These are phyloP conservation scores for Deuterostichococcus epilithicus DNA, from an alignment of 139 green algal species.

Conservation along the genomic window DNA sequence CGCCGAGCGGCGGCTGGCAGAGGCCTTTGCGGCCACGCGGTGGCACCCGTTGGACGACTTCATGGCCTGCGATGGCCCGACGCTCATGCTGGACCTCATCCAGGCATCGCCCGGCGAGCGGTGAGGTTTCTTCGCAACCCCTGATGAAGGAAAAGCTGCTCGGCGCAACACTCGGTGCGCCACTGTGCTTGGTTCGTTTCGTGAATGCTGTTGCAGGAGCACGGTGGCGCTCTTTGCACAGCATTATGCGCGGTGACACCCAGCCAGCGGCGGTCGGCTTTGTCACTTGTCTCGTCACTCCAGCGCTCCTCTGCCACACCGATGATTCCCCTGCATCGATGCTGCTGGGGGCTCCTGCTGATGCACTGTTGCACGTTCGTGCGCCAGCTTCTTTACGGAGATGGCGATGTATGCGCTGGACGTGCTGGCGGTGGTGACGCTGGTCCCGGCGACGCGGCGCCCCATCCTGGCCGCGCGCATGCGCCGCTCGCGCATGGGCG, in stretches of 20 bases:
- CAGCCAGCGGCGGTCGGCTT: too few species aligned
- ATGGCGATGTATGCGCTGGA: conserved; percentile 42
- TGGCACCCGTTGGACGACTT: conserved; percentile 45
- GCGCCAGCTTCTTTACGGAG: conserved; percentile 44
- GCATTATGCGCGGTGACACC: too few species aligned
- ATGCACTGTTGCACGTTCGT: too few species aligned
- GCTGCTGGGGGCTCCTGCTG: too few species aligned
- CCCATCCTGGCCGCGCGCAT: conserved; percentile 20
- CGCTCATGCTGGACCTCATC: conserved; percentile 53
- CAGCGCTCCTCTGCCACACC: not conserved
- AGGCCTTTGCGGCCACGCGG: conserved; percentile 36
- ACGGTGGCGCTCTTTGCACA: too few species aligned
- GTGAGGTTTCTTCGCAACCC: conserved; percentile 11
- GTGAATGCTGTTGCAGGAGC: too few species aligned
- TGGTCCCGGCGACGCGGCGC: conserved; percentile 40
- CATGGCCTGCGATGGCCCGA: conserved; percentile 25
- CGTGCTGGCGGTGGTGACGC: conserved; percentile 50
- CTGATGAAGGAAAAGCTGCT: not conserved
- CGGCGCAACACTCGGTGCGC: too few species aligned
- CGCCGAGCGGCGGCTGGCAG: conserved; percentile 33
- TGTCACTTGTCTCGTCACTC: too few species aligned
- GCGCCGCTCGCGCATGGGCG: conserved; percentile 25
- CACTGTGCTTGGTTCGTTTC: too few species aligned
- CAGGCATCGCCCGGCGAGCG: conserved; percentile 34
- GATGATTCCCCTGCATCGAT: too few species aligned